Evolutionary conservation across 345 rosid genomes (phyloP).

Genomic region (Rubroshorea leprosula): DNA sequence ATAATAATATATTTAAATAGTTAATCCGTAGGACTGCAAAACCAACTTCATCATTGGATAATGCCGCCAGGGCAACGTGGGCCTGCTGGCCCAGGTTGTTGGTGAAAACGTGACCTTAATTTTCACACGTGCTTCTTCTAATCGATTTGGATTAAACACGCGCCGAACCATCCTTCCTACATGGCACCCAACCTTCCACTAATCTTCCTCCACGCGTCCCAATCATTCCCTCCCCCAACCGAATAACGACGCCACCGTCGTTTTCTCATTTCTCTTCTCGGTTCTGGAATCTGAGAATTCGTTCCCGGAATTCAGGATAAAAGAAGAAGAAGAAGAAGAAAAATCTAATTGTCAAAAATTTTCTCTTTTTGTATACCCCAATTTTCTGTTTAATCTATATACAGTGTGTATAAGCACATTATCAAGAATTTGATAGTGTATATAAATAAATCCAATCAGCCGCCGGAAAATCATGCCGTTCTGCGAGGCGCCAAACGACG

Average conservation of each 20-base stretch:
- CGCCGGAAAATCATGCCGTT: constrained; percentile 54
- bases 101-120: background rate
- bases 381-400: too few relatives aligned
- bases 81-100: background rate
- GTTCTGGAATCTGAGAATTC: too few relatives aligned
- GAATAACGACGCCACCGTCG: background rate
- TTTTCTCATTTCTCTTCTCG: background rate
- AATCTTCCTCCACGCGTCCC: background rate
- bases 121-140: background rate
- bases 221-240: background rate
- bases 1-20: too few relatives aligned
- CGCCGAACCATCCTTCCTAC: constrained; percentile 24
- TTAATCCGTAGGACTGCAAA: too few relatives aligned
- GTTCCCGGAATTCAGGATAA: too few relatives aligned
- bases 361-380: too few relatives aligned
- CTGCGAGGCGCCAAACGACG: constrained; percentile 40
- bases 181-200: constrained; percentile 19
- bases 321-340: too few relatives aligned
- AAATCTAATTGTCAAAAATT: too few relatives aligned
- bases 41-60: background rate
- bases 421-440: background rate
- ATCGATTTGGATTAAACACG: constrained; percentile 10
- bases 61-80: background rate
- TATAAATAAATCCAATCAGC: background rate
- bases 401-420: too few relatives aligned